phyloP scores from a whole-genome alignment of 2,329 filamentous ascomycete genomes.

The Alternaria consortialis region DNA sequence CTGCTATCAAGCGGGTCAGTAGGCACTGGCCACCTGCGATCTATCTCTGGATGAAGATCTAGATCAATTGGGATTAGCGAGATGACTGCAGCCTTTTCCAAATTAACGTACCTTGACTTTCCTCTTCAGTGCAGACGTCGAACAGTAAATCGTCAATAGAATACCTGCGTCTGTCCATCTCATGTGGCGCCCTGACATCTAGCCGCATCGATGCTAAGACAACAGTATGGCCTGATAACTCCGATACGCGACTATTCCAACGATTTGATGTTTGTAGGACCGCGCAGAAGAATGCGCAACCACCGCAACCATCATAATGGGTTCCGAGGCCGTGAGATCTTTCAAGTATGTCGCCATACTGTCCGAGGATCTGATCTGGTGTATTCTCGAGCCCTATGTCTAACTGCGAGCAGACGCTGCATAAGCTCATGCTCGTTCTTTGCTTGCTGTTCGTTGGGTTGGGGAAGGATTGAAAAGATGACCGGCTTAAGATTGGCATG shows the following conservation, averaged over 20 bases:
- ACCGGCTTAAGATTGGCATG: not conserved
- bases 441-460: not conserved
- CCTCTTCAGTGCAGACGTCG: not conserved
- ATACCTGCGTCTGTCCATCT: no score
- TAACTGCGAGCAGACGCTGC: not conserved
- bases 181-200: no score
- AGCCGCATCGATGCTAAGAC: no score
- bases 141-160: not conserved
- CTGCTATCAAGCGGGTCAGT: not conserved
- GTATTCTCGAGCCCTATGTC: not conserved
- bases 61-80: not conserved
- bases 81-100: no score
- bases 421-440: not conserved
- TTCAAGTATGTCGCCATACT: not conserved
- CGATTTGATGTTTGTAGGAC: not conserved
- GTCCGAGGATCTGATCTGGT: not conserved
- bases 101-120: not conserved
- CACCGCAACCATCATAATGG: not conserved
- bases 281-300: not conserved
- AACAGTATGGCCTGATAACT: not conserved
- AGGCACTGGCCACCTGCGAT: not conserved
- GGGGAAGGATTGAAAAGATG: no score
- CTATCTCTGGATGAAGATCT: not conserved
- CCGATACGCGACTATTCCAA: not conserved
- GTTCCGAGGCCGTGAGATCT: not conserved